These are phyloP conservation scores for Fusarium neocosmosporiellum DNA, from an alignment of 2,329 filamentous ascomycete species.

Conservation along the genomic window DNA sequence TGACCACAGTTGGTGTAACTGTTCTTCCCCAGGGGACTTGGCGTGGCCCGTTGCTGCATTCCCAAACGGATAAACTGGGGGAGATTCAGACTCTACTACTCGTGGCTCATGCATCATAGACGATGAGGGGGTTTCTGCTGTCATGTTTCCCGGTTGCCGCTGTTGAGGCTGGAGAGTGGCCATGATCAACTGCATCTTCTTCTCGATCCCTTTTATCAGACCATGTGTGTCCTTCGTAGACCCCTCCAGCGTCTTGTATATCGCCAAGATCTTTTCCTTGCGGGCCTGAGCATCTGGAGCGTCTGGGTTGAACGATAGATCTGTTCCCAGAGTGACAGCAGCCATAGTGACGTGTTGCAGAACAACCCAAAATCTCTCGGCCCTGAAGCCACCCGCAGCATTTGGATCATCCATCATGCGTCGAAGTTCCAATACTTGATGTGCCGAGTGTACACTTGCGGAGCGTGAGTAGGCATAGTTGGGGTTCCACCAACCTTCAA, in stretches of 20 bases:
- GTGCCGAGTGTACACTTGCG: not conserved
- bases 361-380: not conserved
- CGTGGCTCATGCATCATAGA: not conserved
- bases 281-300: not conserved
- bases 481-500: not conserved
- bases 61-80: not conserved
- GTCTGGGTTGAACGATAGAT: not conserved
- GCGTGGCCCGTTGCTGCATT: not conserved
- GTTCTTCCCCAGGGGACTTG: not conserved
- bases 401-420: not conserved
- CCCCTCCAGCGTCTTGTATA: not conserved
- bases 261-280: not conserved
- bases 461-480: not conserved
- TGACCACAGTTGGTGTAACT: not conserved
- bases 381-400: not conserved
- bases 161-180: not conserved
- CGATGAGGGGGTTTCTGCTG: not conserved
- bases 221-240: not conserved
- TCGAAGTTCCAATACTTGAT: not conserved
- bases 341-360: slow-evolving; percentile 1
- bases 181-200: not conserved
- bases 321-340: not conserved
- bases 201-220: not conserved
- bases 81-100: not conserved
- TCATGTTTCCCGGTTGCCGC: not conserved